Evolutionary conservation across 176 grass and related monocot genomes (phyloP), one percentile per base, ranked within the genome.

Genomic region (Bonia amplexicaulis): DNA sequence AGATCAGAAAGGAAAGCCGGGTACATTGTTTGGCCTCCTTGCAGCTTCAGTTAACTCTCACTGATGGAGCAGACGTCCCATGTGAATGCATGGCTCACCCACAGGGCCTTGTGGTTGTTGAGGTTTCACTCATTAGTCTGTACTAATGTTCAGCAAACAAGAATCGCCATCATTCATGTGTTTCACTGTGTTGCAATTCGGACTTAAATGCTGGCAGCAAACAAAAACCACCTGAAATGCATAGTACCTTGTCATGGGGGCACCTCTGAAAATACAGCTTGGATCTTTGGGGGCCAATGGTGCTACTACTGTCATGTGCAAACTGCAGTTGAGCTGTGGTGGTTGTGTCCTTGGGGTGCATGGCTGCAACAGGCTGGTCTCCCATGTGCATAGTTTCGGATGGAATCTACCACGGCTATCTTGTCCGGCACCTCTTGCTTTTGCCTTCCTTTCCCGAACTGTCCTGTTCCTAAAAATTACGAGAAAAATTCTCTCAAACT

Each of bases 201-300:
- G 35, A 16, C 11, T 59, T 69, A 5, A 85, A 85, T 78, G 74
- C 20, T 78, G 52, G 74, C 19, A 45, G 12, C 54, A 62, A 71
- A 71, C 26, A 42, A 62, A 25, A 66, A 78, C 33, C 72, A 66
- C 61, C 47, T 76, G 61, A 67, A 63, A 84, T 29, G 37, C 58
- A 35, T 1, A 45, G 76, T 46, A 1, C 5, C 58, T 20, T 69
- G 49, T 35, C 79, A 26, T 67, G 12, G 62, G 25, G 63, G 5
- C 62, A 37, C 20, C 78, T 68, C 63, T 54, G 78, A 14, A 68
- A 22, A 52, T 68, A 29, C 62, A 15, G 44, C 15, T 51, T 67
- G 60, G 77, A 10, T 4, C 9, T 53, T 59, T 59, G 6, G 61
- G 61, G 25, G 14, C 35, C 65, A 57, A 7, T 46, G 27, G 12